Percentiles rank a stretch among this genome's conserved stretches.
Evolutionary conservation across 2,329 filamentous ascomycete genomes (phyloP).

Genomic region (Verticillium longisporum): DNA sequence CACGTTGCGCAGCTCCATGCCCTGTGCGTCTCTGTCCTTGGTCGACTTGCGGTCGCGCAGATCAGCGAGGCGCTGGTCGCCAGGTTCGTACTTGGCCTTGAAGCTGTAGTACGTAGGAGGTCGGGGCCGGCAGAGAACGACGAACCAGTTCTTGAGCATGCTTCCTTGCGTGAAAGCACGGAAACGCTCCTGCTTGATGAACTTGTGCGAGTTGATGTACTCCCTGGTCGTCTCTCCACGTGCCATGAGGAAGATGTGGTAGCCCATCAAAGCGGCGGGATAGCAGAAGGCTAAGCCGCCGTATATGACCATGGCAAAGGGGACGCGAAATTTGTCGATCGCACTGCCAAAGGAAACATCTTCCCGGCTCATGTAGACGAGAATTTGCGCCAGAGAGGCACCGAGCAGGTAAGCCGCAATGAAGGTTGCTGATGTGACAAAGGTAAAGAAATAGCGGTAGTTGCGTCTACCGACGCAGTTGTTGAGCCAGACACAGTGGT

Average conservation of each 20-base stretch:
- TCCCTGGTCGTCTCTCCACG: conserved; percentile 93
- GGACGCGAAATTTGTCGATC: conserved; percentile 65
- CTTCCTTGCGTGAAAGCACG: conserved; percentile 79
- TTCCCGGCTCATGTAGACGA: conserved; percentile 61
- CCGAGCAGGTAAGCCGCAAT: conserved; percentile 70
- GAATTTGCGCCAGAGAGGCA: conserved; percentile 72
- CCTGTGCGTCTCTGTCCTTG: conserved; percentile 41
- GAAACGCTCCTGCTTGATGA: conserved; percentile 84
- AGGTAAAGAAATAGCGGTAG: conserved; percentile 96
- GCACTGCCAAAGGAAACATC: conserved; percentile 60
- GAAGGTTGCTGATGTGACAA: conserved; percentile 73
- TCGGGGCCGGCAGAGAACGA: conserved; percentile 75
- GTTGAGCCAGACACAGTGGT: conserved; percentile 98
- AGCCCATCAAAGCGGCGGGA: conserved; percentile 74
- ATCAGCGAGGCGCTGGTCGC: conserved; percentile 76
- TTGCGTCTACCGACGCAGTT: conserved; percentile 96
- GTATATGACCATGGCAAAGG: conserved; percentile 86
- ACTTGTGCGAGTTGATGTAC: conserved; percentile 94
- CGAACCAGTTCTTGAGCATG: conserved; percentile 69
- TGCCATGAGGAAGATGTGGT: conserved; percentile 86
- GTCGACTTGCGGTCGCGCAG: conserved; percentile 32
- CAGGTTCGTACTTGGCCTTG: conserved; percentile 67
- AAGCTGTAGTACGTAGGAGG: conserved; percentile 86
- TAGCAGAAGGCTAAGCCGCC: conserved; percentile 70
- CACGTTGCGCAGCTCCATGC: conserved; percentile 69